phyloP scores from a whole-genome alignment of 495 filamentous ascomycete genomes.

The Hypomontagnella submonticulosa region DNA sequence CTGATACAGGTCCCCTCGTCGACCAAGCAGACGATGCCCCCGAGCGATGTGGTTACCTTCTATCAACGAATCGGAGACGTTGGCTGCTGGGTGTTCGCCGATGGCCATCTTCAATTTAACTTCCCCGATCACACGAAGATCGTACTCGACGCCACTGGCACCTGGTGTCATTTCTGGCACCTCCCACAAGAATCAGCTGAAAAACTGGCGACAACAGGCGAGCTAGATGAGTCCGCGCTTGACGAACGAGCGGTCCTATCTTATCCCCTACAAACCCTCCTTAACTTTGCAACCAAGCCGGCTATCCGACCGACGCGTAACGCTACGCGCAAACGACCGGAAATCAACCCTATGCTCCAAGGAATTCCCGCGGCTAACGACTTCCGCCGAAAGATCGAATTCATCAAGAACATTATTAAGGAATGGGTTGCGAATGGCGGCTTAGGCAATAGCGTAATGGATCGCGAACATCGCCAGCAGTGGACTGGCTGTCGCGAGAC shows the following conservation, averaged over 20 bases:
- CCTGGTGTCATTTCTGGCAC: constrained; percentile 86
- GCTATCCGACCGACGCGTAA: constrained; percentile 58
- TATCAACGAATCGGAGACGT: constrained; percentile 90
- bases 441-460: constrained; percentile 68
- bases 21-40: constrained; percentile 52
- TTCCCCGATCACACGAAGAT: constrained; percentile 98
- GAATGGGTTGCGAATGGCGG: constrained; percentile 79
- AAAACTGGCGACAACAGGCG: constrained; percentile 68
- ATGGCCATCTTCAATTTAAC: constrained; percentile 91
- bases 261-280: constrained; percentile 67
- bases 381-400: constrained; percentile 81
- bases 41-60: constrained; percentile 79
- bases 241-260: constrained; percentile 68
- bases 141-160: constrained; percentile 77
- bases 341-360: constrained; percentile 67
- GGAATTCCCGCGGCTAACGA: constrained; percentile 78
- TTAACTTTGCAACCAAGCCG: constrained; percentile 63
- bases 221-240: constrained; percentile 73
- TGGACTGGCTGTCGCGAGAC: constrained; percentile 77
- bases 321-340: constrained; percentile 58
- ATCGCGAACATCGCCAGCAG: constrained; percentile 62
- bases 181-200: constrained; percentile 75
- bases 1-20: constrained; percentile 62
- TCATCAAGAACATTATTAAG: constrained; percentile 74
- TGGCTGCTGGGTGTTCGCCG: constrained; percentile 87